Evolutionary conservation across 345 rosid genomes (phyloP).

Genomic region (Ceriops decandra): DNA sequence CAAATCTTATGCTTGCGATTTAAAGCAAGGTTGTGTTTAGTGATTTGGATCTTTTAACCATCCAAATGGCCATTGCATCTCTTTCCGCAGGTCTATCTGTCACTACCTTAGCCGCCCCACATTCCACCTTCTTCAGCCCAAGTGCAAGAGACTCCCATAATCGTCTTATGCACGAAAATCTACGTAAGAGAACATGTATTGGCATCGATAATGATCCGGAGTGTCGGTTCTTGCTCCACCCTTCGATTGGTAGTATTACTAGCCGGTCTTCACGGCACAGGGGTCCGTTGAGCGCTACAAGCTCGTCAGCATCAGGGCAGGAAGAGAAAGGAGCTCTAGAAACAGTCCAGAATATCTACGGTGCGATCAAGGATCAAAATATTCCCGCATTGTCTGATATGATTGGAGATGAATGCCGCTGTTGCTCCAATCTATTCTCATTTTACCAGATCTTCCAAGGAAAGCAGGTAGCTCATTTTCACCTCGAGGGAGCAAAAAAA

Average conservation of each 20-base stretch:
- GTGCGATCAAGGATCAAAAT: constrained; percentile 46
- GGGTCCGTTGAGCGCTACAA: constrained; percentile 15
- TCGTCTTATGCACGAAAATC: neutral
- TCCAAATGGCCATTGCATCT: constrained; percentile 11
- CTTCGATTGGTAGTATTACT: constrained; percentile 1
- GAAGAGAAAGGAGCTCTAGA: constrained; percentile 46
- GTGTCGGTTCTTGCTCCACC: neutral
- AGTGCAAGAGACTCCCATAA: neutral
- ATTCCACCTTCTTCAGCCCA: constrained; percentile 4
- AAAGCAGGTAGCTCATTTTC: constrained; percentile 46
- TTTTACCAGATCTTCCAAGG: constrained; percentile 54
- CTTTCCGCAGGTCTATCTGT: constrained; percentile 3
- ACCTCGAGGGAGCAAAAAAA: no score
- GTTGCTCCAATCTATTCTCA: constrained; percentile 53
- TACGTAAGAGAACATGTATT: neutral
- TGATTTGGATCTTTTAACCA: neutral
- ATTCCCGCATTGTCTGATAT: constrained; percentile 44
- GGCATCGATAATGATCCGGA: neutral
- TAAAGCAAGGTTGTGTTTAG: neutral
- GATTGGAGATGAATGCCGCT: constrained; percentile 69
- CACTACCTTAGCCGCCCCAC: neutral
- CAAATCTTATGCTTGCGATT: neutral
- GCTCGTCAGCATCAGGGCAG: constrained; percentile 19
- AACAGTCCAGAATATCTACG: constrained; percentile 56
- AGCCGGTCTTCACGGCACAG: constrained; percentile 7